These are phyloP conservation scores for Verticillium nubilum DNA, from an alignment of 2,329 filamentous ascomycete genomes.

Conservation along the genomic window DNA sequence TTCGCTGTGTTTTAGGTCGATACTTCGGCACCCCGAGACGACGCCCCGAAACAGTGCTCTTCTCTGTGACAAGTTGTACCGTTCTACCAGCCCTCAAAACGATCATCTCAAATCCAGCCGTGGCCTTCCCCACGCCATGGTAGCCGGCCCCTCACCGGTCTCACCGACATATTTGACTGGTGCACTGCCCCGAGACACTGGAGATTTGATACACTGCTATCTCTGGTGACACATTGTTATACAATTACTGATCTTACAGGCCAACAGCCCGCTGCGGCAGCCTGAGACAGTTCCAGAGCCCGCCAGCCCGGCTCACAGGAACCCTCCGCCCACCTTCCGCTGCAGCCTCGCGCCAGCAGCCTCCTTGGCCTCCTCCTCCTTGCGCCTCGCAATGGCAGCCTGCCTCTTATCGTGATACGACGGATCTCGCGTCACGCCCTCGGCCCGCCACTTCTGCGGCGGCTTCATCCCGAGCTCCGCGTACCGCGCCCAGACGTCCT, in stretches of 20 bases:
- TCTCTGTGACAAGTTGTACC: neutral
- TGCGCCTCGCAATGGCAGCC: conserved; percentile 18
- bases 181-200: neutral
- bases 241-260: neutral
- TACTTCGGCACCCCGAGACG: neutral
- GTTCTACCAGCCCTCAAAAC: neutral
- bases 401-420: conserved; percentile 31
- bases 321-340: conserved; percentile 18
- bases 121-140: neutral
- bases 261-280: neutral
- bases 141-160: neutral
- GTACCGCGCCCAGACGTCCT: conserved; percentile 53
- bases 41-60: neutral
- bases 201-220: neutral
- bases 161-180: neutral
- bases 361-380: conserved; percentile 22
- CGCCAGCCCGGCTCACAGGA: conserved; percentile 14
- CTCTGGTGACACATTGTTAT: neutral
- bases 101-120: neutral
- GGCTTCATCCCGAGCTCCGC: conserved; percentile 58
- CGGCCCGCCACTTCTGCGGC: conserved; percentile 52
- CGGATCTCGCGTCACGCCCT: conserved; percentile 43
- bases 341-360: conserved; percentile 15
- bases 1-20: neutral
- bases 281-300: neutral